Conservation (phyloP, 306 rosid species). For the Gillenia trifoliata region DNA sequence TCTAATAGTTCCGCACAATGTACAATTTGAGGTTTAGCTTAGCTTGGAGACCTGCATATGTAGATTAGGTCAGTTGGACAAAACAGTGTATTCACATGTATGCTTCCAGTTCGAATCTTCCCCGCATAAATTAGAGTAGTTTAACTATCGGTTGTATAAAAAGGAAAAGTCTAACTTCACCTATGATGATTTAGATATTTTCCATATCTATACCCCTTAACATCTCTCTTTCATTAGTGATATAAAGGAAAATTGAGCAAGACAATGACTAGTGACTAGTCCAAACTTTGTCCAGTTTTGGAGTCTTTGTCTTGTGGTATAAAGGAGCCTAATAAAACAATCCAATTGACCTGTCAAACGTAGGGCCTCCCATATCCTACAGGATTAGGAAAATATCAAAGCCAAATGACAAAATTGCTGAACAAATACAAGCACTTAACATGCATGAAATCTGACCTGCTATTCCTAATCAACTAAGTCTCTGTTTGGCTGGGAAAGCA, state of each 20-base stretch:
- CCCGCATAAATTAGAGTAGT: too few relatives aligned
- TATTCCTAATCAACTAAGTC: not conserved
- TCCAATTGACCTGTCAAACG: not conserved
- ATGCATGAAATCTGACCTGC: not conserved
- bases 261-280: not conserved
- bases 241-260: not conserved
- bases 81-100: fast-evolving
- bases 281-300: not conserved
- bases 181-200: not conserved
- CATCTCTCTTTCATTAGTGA: not conserved
- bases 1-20: not conserved
- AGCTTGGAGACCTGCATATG: too few relatives aligned
- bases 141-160: too few relatives aligned
- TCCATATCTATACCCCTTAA: not conserved
- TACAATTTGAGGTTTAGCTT: not conserved
- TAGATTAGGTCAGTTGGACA: too few relatives aligned
- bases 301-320: not conserved
- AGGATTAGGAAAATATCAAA: not conserved
- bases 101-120: too few relatives aligned
- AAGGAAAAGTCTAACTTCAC: not conserved
- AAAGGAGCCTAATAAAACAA: not conserved
- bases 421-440: not conserved
- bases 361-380: not conserved
- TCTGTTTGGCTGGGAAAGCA: not conserved
- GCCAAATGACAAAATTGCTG: not conserved